Percentiles rank a stretch among this genome's conserved stretches.
phyloP scores from a whole-genome alignment of 176 grass and related monocot genomes.

The Aegilops longissima region DNA sequence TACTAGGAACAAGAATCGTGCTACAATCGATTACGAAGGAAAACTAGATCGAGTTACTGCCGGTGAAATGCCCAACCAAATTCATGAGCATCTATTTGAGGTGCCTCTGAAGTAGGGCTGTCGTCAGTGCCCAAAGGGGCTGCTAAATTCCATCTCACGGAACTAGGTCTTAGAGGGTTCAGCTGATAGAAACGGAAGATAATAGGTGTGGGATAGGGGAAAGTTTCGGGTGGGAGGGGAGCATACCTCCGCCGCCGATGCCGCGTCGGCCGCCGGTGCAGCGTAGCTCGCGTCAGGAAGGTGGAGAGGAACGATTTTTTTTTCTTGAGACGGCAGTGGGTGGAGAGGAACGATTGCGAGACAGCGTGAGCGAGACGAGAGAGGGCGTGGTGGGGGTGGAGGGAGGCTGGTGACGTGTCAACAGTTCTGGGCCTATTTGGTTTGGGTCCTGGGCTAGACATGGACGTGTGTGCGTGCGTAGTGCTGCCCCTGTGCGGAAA shows the following conservation, averaged over 20 bases:
- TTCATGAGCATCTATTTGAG: not conserved
- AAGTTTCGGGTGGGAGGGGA: not conserved
- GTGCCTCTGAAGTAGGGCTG: not conserved
- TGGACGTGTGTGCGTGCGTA: no score
- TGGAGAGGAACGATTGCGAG: not conserved
- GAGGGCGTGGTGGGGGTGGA: no score
- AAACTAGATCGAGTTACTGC: not conserved
- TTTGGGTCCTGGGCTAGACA: no score
- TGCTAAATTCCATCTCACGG: not conserved
- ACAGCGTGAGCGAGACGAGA: no score
- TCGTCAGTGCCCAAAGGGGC: not conserved
- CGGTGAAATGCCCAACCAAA: not conserved
- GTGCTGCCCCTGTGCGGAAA: no score
- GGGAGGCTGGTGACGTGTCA: no score
- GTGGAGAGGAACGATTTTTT: not conserved
- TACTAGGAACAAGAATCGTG: no score
- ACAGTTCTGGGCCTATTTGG: no score
- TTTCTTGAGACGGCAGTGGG: not conserved
- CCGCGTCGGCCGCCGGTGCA: not conserved
- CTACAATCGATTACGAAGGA: not conserved
- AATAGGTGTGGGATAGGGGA: not conserved
- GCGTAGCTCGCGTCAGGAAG: not conserved
- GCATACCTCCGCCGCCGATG: not conserved
- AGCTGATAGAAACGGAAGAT: not conserved
- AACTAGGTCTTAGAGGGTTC: not conserved